These are phyloP conservation scores for Colletotrichum sp. DNA, from an alignment of 2,329 filamentous ascomycete species.

Conservation along the genomic window DNA sequence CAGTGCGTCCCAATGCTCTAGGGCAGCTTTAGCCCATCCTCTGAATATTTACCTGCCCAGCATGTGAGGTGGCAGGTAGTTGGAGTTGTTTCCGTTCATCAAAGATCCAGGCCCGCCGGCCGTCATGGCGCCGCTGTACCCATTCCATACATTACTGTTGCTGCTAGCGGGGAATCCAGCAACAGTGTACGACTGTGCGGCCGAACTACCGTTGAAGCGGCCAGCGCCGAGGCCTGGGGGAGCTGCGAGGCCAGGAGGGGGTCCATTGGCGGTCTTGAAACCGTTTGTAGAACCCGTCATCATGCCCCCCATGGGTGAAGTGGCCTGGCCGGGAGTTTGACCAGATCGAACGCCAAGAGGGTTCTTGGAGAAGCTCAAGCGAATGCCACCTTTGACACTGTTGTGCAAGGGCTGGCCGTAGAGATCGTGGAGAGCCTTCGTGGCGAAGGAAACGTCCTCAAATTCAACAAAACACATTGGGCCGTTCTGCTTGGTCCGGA, in stretches of 20 bases:
- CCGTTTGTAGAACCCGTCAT: conserved; percentile 58
- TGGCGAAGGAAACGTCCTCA: conserved; percentile 90
- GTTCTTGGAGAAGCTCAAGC: conserved; percentile 97
- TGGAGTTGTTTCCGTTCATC: conserved; percentile 25
- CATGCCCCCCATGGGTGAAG: conserved; percentile 61
- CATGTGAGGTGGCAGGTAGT: conserved; percentile 36
- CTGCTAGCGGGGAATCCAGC: conserved; percentile 21
- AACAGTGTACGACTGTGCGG: conserved; percentile 17
- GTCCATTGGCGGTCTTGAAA: conserved; percentile 74
- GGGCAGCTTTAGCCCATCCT: neutral
- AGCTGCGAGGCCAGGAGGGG: conserved; percentile 79
- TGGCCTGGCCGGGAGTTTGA: conserved; percentile 58
- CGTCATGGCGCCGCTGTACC: conserved; percentile 20
- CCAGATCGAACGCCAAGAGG: conserved; percentile 88
- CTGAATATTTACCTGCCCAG: conserved; percentile 32
- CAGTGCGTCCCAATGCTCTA: neutral
- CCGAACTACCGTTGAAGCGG: conserved; percentile 26
- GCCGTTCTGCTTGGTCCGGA: conserved; percentile 92
- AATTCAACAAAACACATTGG: conserved; percentile 99
- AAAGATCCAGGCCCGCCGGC: conserved; percentile 24
- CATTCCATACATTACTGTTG: conserved; percentile 24
- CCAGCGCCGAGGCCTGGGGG: conserved; percentile 70
- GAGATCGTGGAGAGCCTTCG: conserved; percentile 86
- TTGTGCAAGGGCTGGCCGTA: conserved; percentile 89
- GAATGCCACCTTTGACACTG: conserved; percentile 92